These are phyloP conservation scores for Scutellaria minor DNA, from an alignment of 257 asterid species.

Conservation along the genomic window DNA sequence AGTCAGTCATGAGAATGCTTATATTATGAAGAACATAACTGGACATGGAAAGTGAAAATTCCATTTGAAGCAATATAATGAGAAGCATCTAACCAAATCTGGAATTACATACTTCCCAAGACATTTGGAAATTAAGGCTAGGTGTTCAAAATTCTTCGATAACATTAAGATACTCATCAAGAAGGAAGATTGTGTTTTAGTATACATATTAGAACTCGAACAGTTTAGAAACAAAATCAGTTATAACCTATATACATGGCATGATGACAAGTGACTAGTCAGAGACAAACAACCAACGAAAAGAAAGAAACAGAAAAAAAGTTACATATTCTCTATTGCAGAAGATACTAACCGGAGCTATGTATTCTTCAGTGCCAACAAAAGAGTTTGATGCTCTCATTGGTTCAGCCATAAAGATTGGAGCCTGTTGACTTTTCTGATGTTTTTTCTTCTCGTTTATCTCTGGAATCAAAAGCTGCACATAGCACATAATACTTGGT, in stretches of 20 bases:
- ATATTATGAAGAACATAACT: background rate
- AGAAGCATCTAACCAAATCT: background rate
- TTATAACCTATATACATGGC: background rate
- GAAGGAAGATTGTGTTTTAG: background rate
- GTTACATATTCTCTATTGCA: background rate
- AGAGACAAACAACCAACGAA: background rate
- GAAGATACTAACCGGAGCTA: constrained; percentile 83
- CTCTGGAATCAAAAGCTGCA: constrained; percentile 90
- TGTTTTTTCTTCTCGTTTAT: constrained; percentile 68
- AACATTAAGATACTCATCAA: constrained; percentile 1
- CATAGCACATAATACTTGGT: constrained; percentile 28
- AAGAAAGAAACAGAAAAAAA: constrained; percentile 2
- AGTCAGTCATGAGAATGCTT: constrained; percentile 22
- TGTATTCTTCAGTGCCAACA: constrained; percentile 97
- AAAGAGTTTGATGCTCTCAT: constrained; percentile 98
- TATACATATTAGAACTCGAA: background rate
- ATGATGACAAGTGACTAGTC: background rate
- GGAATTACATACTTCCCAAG: background rate
- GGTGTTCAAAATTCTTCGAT: background rate
- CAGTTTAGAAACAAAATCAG: background rate
- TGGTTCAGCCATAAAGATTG: constrained; percentile 93
- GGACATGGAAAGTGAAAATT: background rate
- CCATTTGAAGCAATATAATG: background rate
- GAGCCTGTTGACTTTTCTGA: constrained; percentile 65
- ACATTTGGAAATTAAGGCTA: background rate